These are phyloP conservation scores for Hysterium pulicare DNA, from an alignment of 2,329 filamentous ascomycete genomes.

Conservation along the genomic window DNA sequence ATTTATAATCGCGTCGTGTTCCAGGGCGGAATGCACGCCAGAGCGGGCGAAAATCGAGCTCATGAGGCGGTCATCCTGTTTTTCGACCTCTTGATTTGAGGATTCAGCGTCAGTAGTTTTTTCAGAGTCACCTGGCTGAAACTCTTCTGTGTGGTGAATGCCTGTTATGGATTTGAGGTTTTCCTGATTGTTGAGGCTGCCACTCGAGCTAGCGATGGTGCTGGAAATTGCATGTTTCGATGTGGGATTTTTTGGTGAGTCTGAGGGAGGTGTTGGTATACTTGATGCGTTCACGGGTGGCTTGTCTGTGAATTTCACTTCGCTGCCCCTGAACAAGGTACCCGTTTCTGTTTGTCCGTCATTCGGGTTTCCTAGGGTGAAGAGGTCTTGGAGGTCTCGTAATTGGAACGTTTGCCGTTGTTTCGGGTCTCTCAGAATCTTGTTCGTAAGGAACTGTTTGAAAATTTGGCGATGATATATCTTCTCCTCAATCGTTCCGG, in stretches of 20 bases:
- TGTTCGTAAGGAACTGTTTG: conserved; percentile 96
- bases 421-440: conserved; percentile 90
- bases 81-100: conserved; percentile 13
- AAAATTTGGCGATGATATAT: conserved; percentile 99
- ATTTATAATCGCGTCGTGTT: conserved; percentile 83
- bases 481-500: conserved; percentile 97
- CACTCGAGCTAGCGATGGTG: not conserved
- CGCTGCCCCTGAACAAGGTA: conserved; percentile 81
- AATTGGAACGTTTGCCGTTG: conserved; percentile 88
- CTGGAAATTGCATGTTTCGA: conserved; percentile 5
- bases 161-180: conserved; percentile 37
- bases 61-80: conserved; percentile 65
- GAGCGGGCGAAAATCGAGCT: conserved; percentile 84
- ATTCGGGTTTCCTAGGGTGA: conserved; percentile 68
- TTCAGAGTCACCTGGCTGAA: conserved; percentile 24
- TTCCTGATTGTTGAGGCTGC: conserved; percentile 21
- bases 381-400: conserved; percentile 87
- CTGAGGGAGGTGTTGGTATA: conserved; percentile 23
- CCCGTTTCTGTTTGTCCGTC: conserved; percentile 77
- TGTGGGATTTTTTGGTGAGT: conserved; percentile 17
- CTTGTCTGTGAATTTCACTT: conserved; percentile 61
- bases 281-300: conserved; percentile 25
- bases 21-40: conserved; percentile 83
- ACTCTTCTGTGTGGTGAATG: conserved; percentile 45
- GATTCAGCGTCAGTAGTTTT: conserved; percentile 1